Evolutionary conservation across 176 grass and related monocot species (phyloP), one percentile per base, ranked within the genome.

Genomic region (Aegilops umbellulata): DNA sequence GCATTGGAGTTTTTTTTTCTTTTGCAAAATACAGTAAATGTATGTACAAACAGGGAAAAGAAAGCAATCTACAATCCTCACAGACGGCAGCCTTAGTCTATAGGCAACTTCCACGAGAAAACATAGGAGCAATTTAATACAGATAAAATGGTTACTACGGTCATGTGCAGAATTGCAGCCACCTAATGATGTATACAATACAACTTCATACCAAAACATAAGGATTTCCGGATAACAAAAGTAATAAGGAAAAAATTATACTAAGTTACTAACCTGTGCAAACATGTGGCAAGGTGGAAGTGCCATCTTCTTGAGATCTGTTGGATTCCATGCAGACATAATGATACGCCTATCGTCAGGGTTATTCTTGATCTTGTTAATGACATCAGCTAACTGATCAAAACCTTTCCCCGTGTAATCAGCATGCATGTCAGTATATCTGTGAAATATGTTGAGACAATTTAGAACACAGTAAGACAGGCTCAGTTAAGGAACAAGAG

Each of bases 251-350:
- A 74, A 26, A 10, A 41, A 2, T 10, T 41, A 10, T 8, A 80
- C 92, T 6, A 20, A 55, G 17, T 20, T 55, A 55, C 51, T 80
- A 72, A 94, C 92, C 67, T 94, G 95, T 80, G 92, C 92, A 63
- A 97, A 93, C 92, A 97, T 97, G 82, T 94, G 95, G 74, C 95
- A 97, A 79, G 92, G 95, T 69, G 92, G 92, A 80, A 97, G 92
- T 61, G 95, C 95, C 95, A 97, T 93, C 73, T 92, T 84, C 86
- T 94, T 94, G 44, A 97, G 78, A 91, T 94, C 88, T 85, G 84
- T 88, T 29, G 92, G 92, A 89, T 92, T 92, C 92, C 92, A 97
- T 6, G 95, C 92, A 25, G 92, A 97, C 15, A 94, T 35, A 76
- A 97, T 91, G 73, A 94, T 97, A 15, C 95, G 77, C 4, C 95